Base-by-base conservation (phyloP, 208 protist genomes). In the Wallacemonas rigidus region DNA sequence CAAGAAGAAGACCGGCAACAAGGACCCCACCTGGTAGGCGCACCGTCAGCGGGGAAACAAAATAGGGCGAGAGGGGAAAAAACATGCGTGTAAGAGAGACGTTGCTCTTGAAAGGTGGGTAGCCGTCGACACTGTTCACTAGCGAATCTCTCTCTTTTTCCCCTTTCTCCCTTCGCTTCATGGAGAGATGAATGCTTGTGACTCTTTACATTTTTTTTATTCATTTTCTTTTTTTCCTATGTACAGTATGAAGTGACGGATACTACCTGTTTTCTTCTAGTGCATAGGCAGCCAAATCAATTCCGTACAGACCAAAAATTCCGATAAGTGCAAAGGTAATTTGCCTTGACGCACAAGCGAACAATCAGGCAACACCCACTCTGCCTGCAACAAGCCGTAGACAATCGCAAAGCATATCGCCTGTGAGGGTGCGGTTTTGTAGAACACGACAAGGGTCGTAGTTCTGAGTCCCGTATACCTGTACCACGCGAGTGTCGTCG, bases 1-100 rank as follows among this genome's bases (percentile, higher is more conserved):
- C 77, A 97, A 93, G 79, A 86, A 87, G 72, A 88, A 89, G 77
- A 80, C 74, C 56, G 79, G 69, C 70, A 92, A 85, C 89, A 94
- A 95, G 85, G 91, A 95, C 85, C 91, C 90, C 77, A 97, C 90
- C 58, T 96, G 94, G 91, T 97, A 96, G 81, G 71, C 26, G 26
- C 26, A 26, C 26, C 26, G 26, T 26, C 26, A 26, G 26, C 26
- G 26, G 26, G 26, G 26, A 26, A 65, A 65, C 17, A 40, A 63
- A 9, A 50, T 50, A 12, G 45, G 8, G 45, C 45, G 45, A 12
- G 45, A 50, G 45, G 6, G 6, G 45, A 12, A 50, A 50, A 50
- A 50, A 50, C 6, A 50, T 26, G 26, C 26, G 26, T 26, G 26
- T 26, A 26, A 26, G 26, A 26, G 26, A 26, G 26, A 26, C 26